Evolutionary conservation across 108 stramenopile genomes (phyloP), one percentile per base, ranked within the genome.

Genomic region (Cyclostephanos invisitatus): DNA sequence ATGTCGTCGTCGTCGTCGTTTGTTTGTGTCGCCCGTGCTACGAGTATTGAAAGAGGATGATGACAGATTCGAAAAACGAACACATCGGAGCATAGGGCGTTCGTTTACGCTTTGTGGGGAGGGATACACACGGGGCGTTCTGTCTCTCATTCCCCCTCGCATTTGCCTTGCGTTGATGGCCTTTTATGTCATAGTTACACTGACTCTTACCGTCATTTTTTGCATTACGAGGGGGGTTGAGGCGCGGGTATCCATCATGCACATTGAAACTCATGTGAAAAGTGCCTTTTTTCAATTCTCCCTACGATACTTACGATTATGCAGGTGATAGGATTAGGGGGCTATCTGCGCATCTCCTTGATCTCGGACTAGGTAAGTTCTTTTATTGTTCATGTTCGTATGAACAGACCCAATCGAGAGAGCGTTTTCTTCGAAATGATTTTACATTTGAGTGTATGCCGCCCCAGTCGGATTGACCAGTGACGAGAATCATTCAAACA

Each of bases 401-500:
- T 28, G 3, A 0, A 28, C 5, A 14, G 7, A 28, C 35, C 7
- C 35, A n/a, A n/a, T 3, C 1, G 32, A 20, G 11, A 8, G 1
- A 18, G 53, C 0, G 14, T 21, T 47, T n/a, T 29, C 21, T 68
- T 72, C 78, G 78, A 80, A 69, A 64, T 80, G 78, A 80, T 80
- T 80, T 73, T 66, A 67, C 68, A 51, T 73, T 80, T 80, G 78
- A 73, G 67, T 80, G 78, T 78, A 80, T 80, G 78, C 78, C 72
- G 78, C 78, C 78, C 78, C 78, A 80, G 78, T 80, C 78, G 78
- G 78, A 80, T 65, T 80, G 15, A 80, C 10, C 56, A 68, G 78
- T 80, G 78, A 80, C 78, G 78, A 80, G 21, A 38, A 80, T 48
- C 78, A 80, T 73, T 80, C 78, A 80, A 80, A 80, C 78, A 80